Percentiles rank a stretch among this genome's conserved stretches.
phyloP scores from a whole-genome alignment of 306 rosid genomes.

The Prunus davidiana region DNA sequence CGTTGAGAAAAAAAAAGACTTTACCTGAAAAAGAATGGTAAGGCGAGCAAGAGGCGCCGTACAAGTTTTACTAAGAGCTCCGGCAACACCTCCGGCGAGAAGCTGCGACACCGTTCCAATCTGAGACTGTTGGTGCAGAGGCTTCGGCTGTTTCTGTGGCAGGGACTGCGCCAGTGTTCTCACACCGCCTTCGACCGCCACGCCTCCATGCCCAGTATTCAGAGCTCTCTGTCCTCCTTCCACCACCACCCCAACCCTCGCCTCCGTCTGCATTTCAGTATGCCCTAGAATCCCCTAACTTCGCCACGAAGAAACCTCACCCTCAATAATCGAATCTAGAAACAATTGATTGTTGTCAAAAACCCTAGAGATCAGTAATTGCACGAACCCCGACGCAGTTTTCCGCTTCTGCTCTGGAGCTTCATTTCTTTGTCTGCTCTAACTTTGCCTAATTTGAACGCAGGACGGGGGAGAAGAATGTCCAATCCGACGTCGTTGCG shows the following conservation, averaged over 20 bases:
- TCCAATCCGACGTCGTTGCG: slow-evolving; percentile 1
- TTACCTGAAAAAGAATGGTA: slow-evolving; percentile 94
- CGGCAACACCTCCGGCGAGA: slow-evolving; percentile 95
- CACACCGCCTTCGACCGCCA: slow-evolving; percentile 59
- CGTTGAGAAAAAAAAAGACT: neutral
- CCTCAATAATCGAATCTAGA: neutral
- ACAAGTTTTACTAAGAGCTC: slow-evolving; percentile 90
- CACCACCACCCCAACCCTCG: slow-evolving; percentile 70
- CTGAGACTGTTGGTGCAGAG: slow-evolving; percentile 60
- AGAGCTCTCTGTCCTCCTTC: slow-evolving; percentile 59
- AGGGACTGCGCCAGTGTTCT: slow-evolving; percentile 42
- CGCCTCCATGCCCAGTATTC: slow-evolving; percentile 44
- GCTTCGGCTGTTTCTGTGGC: slow-evolving; percentile 31
- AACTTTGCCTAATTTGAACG: slow-evolving; percentile 16
- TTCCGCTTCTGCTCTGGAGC: slow-evolving; percentile 7
- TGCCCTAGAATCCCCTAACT: slow-evolving; percentile 16
- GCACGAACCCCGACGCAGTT: neutral
- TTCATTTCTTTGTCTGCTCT: neutral
- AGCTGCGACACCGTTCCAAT: slow-evolving; percentile 79
- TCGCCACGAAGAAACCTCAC: neutral
- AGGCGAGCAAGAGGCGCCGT: slow-evolving; percentile 98
- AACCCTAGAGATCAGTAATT: neutral
- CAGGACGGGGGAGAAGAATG: slow-evolving; percentile 6
- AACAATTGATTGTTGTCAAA: neutral
- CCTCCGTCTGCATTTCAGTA: slow-evolving; percentile 80